Base-by-base conservation (phyloP, 2,329 filamentous ascomycete genomes). In the Scedosporium boydii region DNA sequence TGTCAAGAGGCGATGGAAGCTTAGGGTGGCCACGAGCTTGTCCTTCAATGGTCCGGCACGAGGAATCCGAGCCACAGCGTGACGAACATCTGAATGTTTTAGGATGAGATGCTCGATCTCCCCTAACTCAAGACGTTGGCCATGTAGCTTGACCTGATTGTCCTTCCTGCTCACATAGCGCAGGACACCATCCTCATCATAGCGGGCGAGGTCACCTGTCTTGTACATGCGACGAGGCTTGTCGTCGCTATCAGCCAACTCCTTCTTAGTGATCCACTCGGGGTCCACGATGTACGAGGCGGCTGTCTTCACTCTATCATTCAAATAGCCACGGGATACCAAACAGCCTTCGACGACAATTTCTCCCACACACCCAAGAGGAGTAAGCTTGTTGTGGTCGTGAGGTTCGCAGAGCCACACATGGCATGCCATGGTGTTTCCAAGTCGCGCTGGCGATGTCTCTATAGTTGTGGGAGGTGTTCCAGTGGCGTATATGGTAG, bases 101-200 rank as follows among this genome's bases (percentile, higher is more conserved):
- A 41, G 7, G 57, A 97, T 77, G 72, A 96, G 88, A 48, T 82
- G 89, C 74, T 98, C 93, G 67, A 98, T 96, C 67, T 98, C 95
- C 66, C 88, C 89, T 56, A 98, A 85, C 76, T 99, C 95, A 67
- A 99, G 96, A 65, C 93, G 84, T 81, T 97, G 98, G 1, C 93
- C 93, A 64, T 93, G 88, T 67, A 98, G 93, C 80, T 98, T 98
- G 77, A 58, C 56, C 21, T 58, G 56, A 12, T 65, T 56, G 4
- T 73, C 72, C 7, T 67, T 69, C 0, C 72, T 67, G 1, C 72
- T 71, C 0, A 65, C 51, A 6, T 68, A 69, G 16, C 69, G 63
- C 16, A 72, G 58, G 0, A 58, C 67, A 0, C 70, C 69, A 9
- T 71, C 69, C 3, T 42, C n/a, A n/a, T 65, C 56, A 27, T 65